phyloP scores from a whole-genome alignment of 257 asterid genomes.

The Eustoma russellianum region DNA sequence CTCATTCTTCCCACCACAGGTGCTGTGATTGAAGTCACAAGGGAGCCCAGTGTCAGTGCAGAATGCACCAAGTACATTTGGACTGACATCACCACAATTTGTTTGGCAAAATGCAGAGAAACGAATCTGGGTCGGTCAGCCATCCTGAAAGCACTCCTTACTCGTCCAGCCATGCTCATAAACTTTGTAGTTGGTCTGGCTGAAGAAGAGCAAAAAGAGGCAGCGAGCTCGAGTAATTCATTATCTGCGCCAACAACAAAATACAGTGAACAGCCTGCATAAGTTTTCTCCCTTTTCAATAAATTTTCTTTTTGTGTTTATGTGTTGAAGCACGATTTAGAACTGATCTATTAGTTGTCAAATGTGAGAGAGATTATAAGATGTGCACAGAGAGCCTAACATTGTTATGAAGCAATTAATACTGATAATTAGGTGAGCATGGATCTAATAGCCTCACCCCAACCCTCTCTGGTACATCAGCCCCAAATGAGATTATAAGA shows the following conservation, averaged over 20 bases:
- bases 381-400: too few species aligned
- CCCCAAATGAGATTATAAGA: too few species aligned
- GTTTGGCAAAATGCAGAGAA: conserved; percentile 93
- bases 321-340: too few species aligned
- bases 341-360: too few species aligned
- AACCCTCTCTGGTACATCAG: too few species aligned
- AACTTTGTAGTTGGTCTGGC: conserved; percentile 63
- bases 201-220: conserved; percentile 60
- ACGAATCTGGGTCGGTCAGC: conserved; percentile 75
- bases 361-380: too few species aligned
- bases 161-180: conserved; percentile 72
- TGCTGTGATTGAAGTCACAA: conserved; percentile 95
- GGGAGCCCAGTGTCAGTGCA: conserved; percentile 91
- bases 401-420: too few species aligned
- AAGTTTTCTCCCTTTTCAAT: too few species aligned
- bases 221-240: conserved; percentile 76
- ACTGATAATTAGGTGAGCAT: too few species aligned
- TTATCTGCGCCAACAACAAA: conserved; percentile 58
- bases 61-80: conserved; percentile 97
- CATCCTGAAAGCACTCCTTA: conserved; percentile 70
- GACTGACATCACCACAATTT: conserved; percentile 99
- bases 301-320: too few species aligned
- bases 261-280: conserved; percentile 4
- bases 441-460: too few species aligned
- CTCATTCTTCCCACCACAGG: conserved; percentile 96